A percentile compares a stretch with the other conserved stretches of the same genome.
Conservation (phyloP, 2,329 filamentous ascomycete species). For the Dothideomycetidae sp. region DNA sequence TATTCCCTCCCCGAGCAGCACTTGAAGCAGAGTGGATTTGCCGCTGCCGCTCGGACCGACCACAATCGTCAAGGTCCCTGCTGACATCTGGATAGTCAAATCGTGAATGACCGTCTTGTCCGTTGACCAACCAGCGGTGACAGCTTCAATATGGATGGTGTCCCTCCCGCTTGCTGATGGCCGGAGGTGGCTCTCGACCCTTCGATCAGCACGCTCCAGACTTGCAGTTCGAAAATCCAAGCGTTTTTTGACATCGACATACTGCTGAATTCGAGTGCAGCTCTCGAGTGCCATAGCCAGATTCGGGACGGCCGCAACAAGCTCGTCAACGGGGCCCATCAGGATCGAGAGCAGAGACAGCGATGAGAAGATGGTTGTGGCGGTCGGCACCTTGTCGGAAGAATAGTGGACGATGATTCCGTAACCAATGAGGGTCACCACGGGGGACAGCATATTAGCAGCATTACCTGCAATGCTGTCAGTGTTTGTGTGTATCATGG, state of each 20-base stretch:
- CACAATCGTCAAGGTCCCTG: constrained; percentile 32
- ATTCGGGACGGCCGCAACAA: constrained; percentile 32
- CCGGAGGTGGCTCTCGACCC: not conserved
- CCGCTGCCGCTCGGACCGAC: constrained; percentile 39
- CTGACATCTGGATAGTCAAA: constrained; percentile 28
- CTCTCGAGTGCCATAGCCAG: constrained; percentile 33
- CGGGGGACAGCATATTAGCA: constrained; percentile 30
- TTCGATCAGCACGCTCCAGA: not conserved
- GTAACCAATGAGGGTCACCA: constrained; percentile 34
- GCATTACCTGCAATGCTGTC: constrained; percentile 21
- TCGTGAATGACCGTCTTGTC: constrained; percentile 27
- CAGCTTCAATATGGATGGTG: constrained; percentile 10
- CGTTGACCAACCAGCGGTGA: constrained; percentile 29
- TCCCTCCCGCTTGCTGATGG: not conserved
- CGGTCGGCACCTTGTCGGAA: no score
- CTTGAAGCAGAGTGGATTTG: constrained; percentile 36
- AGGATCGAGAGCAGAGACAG: constrained; percentile 34
- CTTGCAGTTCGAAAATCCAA: not conserved
- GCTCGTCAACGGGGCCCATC: constrained; percentile 30
- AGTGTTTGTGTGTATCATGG: no score
- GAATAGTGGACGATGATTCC: no score
- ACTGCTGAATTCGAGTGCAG: constrained; percentile 33
- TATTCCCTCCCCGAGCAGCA: constrained; percentile 29
- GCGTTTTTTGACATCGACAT: constrained; percentile 17
- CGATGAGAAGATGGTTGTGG: constrained; percentile 32